A percentile compares a stretch with the other conserved stretches of the same genome.
Evolutionary conservation across 2,329 filamentous ascomycete genomes (phyloP).

Genomic region (Beauveria sp.): DNA sequence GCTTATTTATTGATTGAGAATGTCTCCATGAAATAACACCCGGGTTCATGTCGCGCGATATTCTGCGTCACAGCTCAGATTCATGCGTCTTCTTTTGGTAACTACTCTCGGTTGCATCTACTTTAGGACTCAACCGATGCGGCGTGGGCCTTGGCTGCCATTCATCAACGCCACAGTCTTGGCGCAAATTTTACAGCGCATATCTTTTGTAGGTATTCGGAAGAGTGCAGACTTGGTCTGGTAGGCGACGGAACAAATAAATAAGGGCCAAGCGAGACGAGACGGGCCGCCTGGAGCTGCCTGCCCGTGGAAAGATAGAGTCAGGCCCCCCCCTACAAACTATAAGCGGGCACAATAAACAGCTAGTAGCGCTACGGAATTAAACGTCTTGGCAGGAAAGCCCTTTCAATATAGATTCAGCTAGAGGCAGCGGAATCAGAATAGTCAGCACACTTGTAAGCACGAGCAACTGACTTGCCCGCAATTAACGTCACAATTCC

Average conservation of each 20-base stretch:
- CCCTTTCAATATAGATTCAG: not conserved
- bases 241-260: not conserved
- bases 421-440: not conserved
- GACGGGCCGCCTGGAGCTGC: not conserved
- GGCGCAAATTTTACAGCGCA: not conserved
- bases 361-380: not conserved
- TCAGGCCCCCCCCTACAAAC: not conserved
- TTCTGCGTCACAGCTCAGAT: not conserved
- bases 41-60: not conserved
- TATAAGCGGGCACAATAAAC: not conserved
- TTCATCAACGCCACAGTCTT: not conserved
- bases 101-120: not conserved
- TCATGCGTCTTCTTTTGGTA: not conserved
- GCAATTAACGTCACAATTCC: not conserved
- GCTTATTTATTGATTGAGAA: not conserved
- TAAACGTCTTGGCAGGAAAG: not conserved
- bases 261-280: not conserved
- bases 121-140: slow-evolving; percentile 3
- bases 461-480: not conserved
- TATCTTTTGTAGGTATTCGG: not conserved
- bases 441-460: not conserved
- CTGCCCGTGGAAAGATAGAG: not conserved
- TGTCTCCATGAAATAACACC: not conserved
- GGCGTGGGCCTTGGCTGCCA: not conserved
- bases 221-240: not conserved